phyloP scores from a whole-genome alignment of 192 early-diverging fungal genomes.

The Coemansia sp. region DNA sequence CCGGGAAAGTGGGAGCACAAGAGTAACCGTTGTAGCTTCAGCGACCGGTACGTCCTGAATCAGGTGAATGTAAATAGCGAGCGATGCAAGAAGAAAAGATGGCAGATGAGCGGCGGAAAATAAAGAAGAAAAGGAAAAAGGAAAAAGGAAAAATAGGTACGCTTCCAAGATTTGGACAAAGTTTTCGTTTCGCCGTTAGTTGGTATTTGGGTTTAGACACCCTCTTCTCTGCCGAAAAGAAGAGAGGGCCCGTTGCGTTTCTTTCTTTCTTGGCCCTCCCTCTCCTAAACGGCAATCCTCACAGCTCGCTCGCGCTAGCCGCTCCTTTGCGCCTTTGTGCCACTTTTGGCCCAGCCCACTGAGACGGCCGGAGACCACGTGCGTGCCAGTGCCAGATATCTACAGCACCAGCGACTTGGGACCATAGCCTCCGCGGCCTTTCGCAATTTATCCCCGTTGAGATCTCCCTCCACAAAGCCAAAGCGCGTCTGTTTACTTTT shows the following conservation, averaged over 20 bases:
- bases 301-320: neutral
- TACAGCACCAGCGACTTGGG: neutral
- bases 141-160: constrained; percentile 6
- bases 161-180: neutral
- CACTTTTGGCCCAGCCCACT: neutral
- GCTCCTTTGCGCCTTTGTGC: neutral
- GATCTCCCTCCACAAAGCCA: too few species aligned
- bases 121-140: constrained; percentile 8
- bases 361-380: constrained; percentile 4
- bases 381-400: neutral
- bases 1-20: too few species aligned
- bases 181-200: neutral
- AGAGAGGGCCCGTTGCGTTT: neutral
- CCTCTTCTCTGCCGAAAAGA: too few species aligned
- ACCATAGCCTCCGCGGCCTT: too few species aligned
- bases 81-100: constrained; percentile 1
- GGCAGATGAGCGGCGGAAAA: constrained; percentile 6
- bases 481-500: neutral
- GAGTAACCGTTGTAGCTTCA: neutral
- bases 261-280: neutral
- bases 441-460: too few species aligned
- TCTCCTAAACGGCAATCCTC: constrained; percentile 4
- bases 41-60: neutral
- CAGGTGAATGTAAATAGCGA: neutral
- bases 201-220: neutral